These are phyloP conservation scores for Puccinia coronata DNA, from an alignment of 1,284 basidiomycete species.

Conservation along the genomic window DNA sequence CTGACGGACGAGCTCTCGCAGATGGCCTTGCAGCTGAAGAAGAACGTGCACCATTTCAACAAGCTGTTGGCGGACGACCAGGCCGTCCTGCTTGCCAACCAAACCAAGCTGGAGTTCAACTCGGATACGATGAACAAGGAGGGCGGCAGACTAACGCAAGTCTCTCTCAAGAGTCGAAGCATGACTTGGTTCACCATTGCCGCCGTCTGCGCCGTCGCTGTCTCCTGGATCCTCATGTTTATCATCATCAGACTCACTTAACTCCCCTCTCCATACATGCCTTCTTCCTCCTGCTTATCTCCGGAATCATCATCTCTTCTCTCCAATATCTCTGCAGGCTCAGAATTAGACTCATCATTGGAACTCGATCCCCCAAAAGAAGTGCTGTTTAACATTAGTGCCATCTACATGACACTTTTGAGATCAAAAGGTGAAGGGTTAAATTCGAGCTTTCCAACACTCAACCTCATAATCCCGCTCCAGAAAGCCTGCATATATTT, in stretches of 20 bases:
- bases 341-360: no score
- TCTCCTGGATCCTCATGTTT: conserved; percentile 72
- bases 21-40: conserved; percentile 75
- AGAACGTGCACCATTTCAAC: conserved; percentile 72
- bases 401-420: no score
- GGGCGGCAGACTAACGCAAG: conserved; percentile 67
- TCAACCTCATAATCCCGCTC: no score
- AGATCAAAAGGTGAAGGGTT: no score
- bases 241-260: conserved; percentile 69
- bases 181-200: conserved; percentile 72
- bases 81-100: conserved; percentile 65
- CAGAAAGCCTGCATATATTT: no score
- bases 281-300: not conserved
- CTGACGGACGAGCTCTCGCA: conserved; percentile 71
- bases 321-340: no score
- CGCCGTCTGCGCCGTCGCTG: conserved; percentile 66
- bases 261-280: conserved; percentile 28
- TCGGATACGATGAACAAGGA: conserved; percentile 70
- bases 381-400: no score
- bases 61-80: conserved; percentile 69
- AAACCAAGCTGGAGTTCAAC: conserved; percentile 71
- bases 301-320: no score
- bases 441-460: no score
- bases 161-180: conserved; percentile 67
- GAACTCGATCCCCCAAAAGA: no score